Evolutionary conservation across 345 rosid genomes (phyloP).

Genomic region (Anacardium occidentale): DNA sequence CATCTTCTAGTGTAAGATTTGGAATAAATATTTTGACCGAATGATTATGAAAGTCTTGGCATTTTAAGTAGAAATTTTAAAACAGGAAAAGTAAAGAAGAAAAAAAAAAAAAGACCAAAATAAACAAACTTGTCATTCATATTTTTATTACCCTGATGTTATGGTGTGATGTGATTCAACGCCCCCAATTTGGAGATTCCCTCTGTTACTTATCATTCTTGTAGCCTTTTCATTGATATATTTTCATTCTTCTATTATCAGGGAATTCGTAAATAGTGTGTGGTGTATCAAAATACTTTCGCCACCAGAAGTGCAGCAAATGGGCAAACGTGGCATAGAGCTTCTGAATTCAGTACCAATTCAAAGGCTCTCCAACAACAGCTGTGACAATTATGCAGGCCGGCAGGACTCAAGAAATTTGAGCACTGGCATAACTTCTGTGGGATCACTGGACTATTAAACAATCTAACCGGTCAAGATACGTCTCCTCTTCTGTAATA

Average conservation of each 20-base stretch:
- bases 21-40: background rate
- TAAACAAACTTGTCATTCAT: background rate
- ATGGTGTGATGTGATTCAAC: too few species aligned
- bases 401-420: conserved; percentile 73
- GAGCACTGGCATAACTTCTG: conserved; percentile 73
- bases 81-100: background rate
- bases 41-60: background rate
- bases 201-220: background rate
- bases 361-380: conserved; percentile 71
- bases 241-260: conserved; percentile 29
- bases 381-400: conserved; percentile 70
- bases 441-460: conserved; percentile 73
- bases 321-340: conserved; percentile 94
- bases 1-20: too few species aligned
- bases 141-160: background rate
- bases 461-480: conserved; percentile 28
- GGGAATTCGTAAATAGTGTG: conserved; percentile 95
- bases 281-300: conserved; percentile 96
- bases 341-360: conserved; percentile 68
- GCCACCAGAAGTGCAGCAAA: conserved; percentile 87
- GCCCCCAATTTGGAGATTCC: background rate
- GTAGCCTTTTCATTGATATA: background rate
- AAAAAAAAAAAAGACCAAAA: background rate
- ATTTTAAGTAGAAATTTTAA: background rate
- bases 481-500: conserved; percentile 30